Percentiles rank a stretch among this genome's conserved stretches.
phyloP scores from a whole-genome alignment of 2,329 filamentous ascomycete genomes.

The Penicillium sp. region DNA sequence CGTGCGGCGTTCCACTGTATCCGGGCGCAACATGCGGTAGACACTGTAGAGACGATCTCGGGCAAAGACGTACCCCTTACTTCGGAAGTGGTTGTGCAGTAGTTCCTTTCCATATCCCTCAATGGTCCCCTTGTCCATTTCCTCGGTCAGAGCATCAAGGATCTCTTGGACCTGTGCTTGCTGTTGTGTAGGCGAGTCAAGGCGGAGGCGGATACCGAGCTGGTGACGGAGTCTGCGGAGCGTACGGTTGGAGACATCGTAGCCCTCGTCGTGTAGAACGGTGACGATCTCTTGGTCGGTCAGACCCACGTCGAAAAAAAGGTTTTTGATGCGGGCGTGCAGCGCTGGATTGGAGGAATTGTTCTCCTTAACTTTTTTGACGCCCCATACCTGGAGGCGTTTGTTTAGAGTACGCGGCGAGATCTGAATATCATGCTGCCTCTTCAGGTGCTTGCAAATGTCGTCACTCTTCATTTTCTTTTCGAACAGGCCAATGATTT shows the following conservation, averaged over 20 bases:
- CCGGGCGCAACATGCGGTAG: slow-evolving; percentile 11
- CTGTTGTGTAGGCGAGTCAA: slow-evolving; percentile 7
- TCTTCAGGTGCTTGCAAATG: slow-evolving; percentile 12
- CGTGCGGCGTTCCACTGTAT: slow-evolving; percentile 7
- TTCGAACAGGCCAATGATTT: slow-evolving; percentile 5
- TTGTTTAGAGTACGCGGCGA: slow-evolving; percentile 13
- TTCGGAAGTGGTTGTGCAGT: slow-evolving; percentile 15
- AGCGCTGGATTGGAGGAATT: slow-evolving; percentile 2
- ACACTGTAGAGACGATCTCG: slow-evolving; percentile 18
- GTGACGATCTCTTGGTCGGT: slow-evolving; percentile 12
- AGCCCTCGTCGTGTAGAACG: slow-evolving; percentile 16
- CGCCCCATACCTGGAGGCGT: slow-evolving; percentile 14
- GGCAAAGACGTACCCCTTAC: slow-evolving; percentile 13
- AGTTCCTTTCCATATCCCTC: slow-evolving; percentile 14
- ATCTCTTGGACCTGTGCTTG: slow-evolving; percentile 12
- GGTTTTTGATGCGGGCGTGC: slow-evolving; percentile 11
- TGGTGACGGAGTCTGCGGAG: slow-evolving; percentile 8
- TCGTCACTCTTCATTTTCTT: slow-evolving; percentile 9
- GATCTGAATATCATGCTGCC: slow-evolving; percentile 7
- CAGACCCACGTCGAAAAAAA: slow-evolving; percentile 16
- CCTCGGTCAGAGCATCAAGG: slow-evolving; percentile 5
- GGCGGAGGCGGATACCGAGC: slow-evolving; percentile 11
- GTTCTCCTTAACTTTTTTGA: slow-evolving; percentile 8
- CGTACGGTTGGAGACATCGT: slow-evolving; percentile 7
- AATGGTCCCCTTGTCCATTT: slow-evolving; percentile 14